Conservation (phyloP, 2,329 filamentous ascomycete species). For the Byssothecium circinans region DNA sequence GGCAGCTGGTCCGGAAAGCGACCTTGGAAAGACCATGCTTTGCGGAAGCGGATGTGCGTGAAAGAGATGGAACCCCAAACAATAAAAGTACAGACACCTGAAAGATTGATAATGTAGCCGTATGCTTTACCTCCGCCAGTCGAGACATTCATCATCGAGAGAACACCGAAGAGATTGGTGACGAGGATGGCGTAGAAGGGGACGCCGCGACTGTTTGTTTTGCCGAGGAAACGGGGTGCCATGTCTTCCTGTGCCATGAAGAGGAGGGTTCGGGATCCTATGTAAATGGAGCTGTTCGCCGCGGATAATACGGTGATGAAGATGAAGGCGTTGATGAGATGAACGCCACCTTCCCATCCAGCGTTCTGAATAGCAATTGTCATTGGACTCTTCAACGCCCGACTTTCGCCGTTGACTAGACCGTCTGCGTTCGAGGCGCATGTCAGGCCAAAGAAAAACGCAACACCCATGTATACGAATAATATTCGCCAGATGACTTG, state of each 20-base stretch:
- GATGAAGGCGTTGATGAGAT: constrained; percentile 69
- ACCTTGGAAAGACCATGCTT: constrained; percentile 55
- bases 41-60: constrained; percentile 71
- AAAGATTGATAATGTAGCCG: constrained; percentile 69
- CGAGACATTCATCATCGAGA: constrained; percentile 75
- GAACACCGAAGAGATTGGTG: constrained; percentile 69
- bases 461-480: constrained; percentile 49
- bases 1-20: constrained; percentile 48
- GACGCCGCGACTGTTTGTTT: constrained; percentile 66
- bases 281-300: constrained; percentile 73
- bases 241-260: constrained; percentile 75
- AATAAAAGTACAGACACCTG: constrained; percentile 70
- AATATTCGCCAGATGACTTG: constrained; percentile 49
- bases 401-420: constrained; percentile 57
- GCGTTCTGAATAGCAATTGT: constrained; percentile 63
- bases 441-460: constrained; percentile 60
- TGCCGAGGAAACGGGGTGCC: constrained; percentile 69
- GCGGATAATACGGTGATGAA: constrained; percentile 65
- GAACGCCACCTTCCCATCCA: constrained; percentile 71
- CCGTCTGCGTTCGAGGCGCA: constrained; percentile 68
- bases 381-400: constrained; percentile 57
- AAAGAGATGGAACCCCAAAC: constrained; percentile 72
- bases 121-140: constrained; percentile 68
- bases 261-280: constrained; percentile 71
- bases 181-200: constrained; percentile 64